These are phyloP conservation scores for Aschersonia sp. DNA, from an alignment of 2,329 filamentous ascomycete species.

Conservation along the genomic window DNA sequence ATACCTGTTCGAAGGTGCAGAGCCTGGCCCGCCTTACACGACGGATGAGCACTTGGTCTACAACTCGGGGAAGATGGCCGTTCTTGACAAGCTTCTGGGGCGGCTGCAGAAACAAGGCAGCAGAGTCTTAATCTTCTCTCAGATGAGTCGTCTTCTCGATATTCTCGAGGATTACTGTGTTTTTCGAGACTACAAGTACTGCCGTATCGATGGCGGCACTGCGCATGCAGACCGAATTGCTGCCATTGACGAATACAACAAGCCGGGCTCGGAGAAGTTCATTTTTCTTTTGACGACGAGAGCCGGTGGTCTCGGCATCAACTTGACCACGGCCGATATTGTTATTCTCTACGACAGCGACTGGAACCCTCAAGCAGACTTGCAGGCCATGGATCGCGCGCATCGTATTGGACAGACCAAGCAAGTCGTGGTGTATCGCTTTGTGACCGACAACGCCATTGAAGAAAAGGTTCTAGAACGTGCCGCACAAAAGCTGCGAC, in stretches of 20 bases:
- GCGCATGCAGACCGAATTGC: slow-evolving; percentile 96
- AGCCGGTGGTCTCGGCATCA: slow-evolving; percentile 92
- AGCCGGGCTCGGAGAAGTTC: slow-evolving; percentile 87
- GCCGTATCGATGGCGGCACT: slow-evolving; percentile 90
- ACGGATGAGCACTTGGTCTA: slow-evolving; percentile 91
- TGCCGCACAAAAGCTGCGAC: slow-evolving; percentile 87
- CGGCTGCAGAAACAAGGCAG: slow-evolving; percentile 78
- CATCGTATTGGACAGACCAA: slow-evolving; percentile 98
- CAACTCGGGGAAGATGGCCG: slow-evolving; percentile 95
- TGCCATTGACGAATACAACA: slow-evolving; percentile 98
- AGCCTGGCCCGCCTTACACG: slow-evolving; percentile 93
- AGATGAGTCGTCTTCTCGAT: slow-evolving; percentile 95
- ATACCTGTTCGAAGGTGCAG: slow-evolving; percentile 93
- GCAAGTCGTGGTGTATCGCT: slow-evolving; percentile 91
- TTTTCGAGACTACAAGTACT: slow-evolving; percentile 89
- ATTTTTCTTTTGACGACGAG: slow-evolving; percentile 90
- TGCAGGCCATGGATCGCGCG: slow-evolving; percentile 97
- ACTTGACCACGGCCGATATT: slow-evolving; percentile 87
- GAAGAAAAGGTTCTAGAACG: slow-evolving; percentile 97
- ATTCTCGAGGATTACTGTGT: slow-evolving; percentile 98
- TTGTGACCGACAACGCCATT: slow-evolving; percentile 95
- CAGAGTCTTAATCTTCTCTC: slow-evolving; percentile 95
- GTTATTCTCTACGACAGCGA: slow-evolving; percentile 95
- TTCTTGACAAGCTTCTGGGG: slow-evolving; percentile 80
- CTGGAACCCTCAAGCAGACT: slow-evolving; percentile 96